These are phyloP conservation scores for Camelina hispida DNA, from an alignment of 345 rosid species.

Conservation along the genomic window DNA sequence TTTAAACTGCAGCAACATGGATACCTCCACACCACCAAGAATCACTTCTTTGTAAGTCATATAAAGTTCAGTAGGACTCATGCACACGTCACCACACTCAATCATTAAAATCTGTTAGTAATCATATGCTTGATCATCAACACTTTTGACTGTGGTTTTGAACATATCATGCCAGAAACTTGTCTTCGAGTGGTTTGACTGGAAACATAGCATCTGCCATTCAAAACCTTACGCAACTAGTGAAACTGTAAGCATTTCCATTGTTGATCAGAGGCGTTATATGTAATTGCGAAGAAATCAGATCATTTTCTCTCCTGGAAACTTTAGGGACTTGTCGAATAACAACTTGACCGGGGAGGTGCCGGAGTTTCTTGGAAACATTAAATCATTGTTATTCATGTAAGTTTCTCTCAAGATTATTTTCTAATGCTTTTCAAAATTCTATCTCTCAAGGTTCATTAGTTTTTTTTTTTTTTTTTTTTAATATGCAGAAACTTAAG, in stretches of 20 bases:
- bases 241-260: conserved; percentile 46
- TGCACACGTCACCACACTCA: background rate
- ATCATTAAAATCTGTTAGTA: background rate
- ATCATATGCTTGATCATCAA: background rate
- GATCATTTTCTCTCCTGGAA: background rate
- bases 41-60: conserved; percentile 36
- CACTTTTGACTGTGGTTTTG: background rate
- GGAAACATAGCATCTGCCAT: conserved; percentile 45
- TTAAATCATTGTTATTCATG: conserved; percentile 49
- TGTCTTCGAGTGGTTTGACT: conserved; percentile 52
- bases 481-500: conserved; percentile 53
- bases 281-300: too few relatives aligned
- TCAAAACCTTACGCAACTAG: conserved; percentile 41
- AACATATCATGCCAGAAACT: conserved; percentile 31
- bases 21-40: conserved; percentile 3
- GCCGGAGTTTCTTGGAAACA: conserved; percentile 53
- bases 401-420: conserved; percentile 41
- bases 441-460: too few relatives aligned
- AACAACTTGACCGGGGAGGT: conserved; percentile 55
- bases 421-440: background rate
- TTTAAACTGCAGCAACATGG: background rate
- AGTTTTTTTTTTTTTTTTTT: background rate
- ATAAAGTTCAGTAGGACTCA: background rate
- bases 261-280: too few relatives aligned
- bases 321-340: conserved; percentile 61